Percentiles rank a stretch among this genome's conserved stretches.
These are phyloP conservation scores for Magnaporthiopsis incrustans DNA, from an alignment of 2,329 filamentous ascomycete genomes.

Conservation along the genomic window DNA sequence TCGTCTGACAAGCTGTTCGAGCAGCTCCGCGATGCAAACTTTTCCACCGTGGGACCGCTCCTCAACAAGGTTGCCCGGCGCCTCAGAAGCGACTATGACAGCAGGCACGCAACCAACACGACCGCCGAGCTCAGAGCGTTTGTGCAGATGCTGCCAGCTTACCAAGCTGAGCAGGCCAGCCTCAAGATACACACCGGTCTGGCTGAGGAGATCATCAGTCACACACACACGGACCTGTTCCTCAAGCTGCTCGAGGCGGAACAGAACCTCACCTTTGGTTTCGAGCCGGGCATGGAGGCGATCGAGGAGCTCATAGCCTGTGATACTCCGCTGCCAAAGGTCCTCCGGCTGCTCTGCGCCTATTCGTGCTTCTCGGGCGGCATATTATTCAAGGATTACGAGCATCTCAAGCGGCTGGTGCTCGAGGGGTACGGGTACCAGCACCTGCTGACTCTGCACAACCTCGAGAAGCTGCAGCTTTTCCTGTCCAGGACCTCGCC, in stretches of 20 bases:
- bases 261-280: slow-evolving; percentile 86
- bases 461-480: slow-evolving; percentile 82
- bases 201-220: slow-evolving; percentile 91
- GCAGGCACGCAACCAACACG: slow-evolving; percentile 75
- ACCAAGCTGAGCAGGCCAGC: slow-evolving; percentile 88
- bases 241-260: slow-evolving; percentile 85
- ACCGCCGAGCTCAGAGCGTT: slow-evolving; percentile 90
- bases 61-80: slow-evolving; percentile 87
- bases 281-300: slow-evolving; percentile 83
- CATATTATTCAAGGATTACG: slow-evolving; percentile 79
- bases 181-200: slow-evolving; percentile 87
- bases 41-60: slow-evolving; percentile 82
- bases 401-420: slow-evolving; percentile 79
- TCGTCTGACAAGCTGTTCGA: slow-evolving; percentile 83
- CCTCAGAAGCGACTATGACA: slow-evolving; percentile 79
- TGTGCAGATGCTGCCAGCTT: slow-evolving; percentile 85
- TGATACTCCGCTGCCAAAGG: slow-evolving; percentile 69
- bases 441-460: slow-evolving; percentile 81
- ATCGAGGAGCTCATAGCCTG: slow-evolving; percentile 94
- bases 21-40: slow-evolving; percentile 85
- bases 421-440: slow-evolving; percentile 93
- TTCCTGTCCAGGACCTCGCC: slow-evolving; percentile 71
- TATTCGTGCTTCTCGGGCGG: slow-evolving; percentile 88
- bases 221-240: slow-evolving; percentile 84
- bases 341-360: slow-evolving; percentile 79